Base-by-base conservation (phyloP, 2,329 filamentous ascomycete species). In the Paracoccidioides lutzii region DNA sequence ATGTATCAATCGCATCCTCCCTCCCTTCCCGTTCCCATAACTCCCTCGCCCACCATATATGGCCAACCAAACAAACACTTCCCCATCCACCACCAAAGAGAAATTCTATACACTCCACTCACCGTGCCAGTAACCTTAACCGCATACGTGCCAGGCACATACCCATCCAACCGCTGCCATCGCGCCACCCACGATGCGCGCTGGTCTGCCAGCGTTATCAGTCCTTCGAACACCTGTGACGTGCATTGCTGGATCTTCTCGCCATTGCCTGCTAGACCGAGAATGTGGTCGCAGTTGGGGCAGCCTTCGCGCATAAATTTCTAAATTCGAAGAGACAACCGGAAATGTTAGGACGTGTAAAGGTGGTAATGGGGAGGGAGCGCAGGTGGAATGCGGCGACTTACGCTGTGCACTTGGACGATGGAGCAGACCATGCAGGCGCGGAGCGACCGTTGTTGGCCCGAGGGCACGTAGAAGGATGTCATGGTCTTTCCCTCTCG, bases 401-500 rank as follows among this genome's bases (percentile, higher is more conserved):
- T 63, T 76, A 90, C 87, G 62, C 78, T 79, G 66, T 85, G 83
- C 59, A 87, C 85, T 78, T 91, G 89, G 61, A 97, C 88, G 68
- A 97, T 87, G 55, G 89, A 91, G 81, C 93, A 98, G 64, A 97
- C 89, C 90, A 98, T 96, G 78, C 93, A 98, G 66, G 93, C 93
- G 73, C 93, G 90, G 63, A 95, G 81, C 70, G 88, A 84, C 73
- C 90, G 88, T 75, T 86, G 83, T 73, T 93, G 87, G 69, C 78
- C 79, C 5, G 87, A 80, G 14, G 86, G 75, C 59, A 90, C 84
- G 70, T 82, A 90, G 70, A 83, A 85, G 56, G 78, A 75, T 63
- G 75, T 73, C 49, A 52, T 52, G 38, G 28, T 44, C 22, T n/a
- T 44, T 2, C 22, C 22, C 22, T 22, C 22, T 22, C 22, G 22